Percentiles rank a stretch among this genome's conserved stretches.
Conservation (phyloP, 495 filamentous ascomycete genomes). For the Neurospora terricola region DNA sequence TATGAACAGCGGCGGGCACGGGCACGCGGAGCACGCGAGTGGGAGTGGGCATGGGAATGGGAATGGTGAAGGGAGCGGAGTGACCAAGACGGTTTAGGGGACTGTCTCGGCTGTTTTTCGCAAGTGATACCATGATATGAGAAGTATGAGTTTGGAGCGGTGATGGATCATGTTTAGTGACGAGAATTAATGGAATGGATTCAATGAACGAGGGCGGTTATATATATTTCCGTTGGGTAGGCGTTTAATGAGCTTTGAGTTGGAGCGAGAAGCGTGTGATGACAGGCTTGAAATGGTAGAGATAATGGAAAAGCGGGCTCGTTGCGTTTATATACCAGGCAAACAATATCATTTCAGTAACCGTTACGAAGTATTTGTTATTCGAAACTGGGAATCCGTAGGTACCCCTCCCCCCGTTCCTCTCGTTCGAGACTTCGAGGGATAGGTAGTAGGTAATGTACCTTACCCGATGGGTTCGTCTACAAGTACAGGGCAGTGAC, state of each 20-base stretch:
- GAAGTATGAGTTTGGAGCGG: neutral
- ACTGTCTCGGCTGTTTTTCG: neutral
- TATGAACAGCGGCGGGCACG: neutral
- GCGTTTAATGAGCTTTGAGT: too few relatives aligned
- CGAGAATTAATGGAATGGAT: neutral
- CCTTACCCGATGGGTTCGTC: neutral
- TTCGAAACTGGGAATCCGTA: neutral
- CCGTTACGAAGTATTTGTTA: neutral
- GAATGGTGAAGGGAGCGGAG: neutral
- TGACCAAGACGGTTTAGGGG: neutral
- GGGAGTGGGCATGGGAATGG: neutral
- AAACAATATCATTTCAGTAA: neutral
- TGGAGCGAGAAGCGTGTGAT: too few relatives aligned
- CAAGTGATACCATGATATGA: neutral
- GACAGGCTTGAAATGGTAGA: too few relatives aligned
- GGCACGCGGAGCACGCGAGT: neutral
- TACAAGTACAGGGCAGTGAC: neutral
- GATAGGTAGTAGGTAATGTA: too few relatives aligned
- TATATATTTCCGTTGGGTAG: neutral
- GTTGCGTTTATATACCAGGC: neutral
- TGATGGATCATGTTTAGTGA: neutral
- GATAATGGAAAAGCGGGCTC: neutral
- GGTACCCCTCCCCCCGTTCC: too few relatives aligned
- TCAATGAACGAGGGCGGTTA: neutral
- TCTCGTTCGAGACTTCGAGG: too few relatives aligned